Evolutionary conservation across 1,284 basidiomycete species (phyloP), one percentile per base, ranked within the genome.

Genomic region (Mrakiaceae sp.): DNA sequence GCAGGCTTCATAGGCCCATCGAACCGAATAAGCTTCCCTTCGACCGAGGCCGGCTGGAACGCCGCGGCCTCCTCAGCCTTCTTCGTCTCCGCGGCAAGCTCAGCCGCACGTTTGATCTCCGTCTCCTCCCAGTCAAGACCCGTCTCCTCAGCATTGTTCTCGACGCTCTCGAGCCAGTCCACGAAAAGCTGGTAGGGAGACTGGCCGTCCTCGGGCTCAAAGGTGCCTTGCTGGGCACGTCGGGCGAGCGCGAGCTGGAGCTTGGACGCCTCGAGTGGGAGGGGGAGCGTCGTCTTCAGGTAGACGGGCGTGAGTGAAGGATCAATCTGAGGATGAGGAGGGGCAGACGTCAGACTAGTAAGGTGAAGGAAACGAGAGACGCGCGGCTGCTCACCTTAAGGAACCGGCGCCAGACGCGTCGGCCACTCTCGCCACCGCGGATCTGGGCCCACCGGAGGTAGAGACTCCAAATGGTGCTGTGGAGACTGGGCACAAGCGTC

Each of bases 401-500:
- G 74, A 95, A 98, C 52, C 96, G 83, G 66, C 94, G 83, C 79
- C 95, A 98, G 14, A 96, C 84, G 40, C 86, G 80, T 60, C 93
- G 88, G 53, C 87, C 88, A 0, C 90, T 90, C 59, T 84, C 77
- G n/a, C 92, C 91, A 64, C 90, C 90, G 72, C 82, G 83, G 43
- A 80, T 75, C 78, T 96, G 91, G 2, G 94, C 88, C 92, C 93
- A 98, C 7, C 88, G 80, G n/a, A 99, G 83, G 75, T 97, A 98
- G 60, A 89, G 81, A 27, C 88, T 84, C 96, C 96, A 99, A 69
- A 98, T 83, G 51, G 93, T 87, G 12, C 84, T 83, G 74, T 99
- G 96, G n/a, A 98, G 80, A 57, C 91, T 93, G 4, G 92, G 93
- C 5, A 93, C 90, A 5, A 99, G 82, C 0, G 94, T 94, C 60